Percentiles rank a stretch among this genome's conserved stretches.
phyloP scores from a whole-genome alignment of 768 basidiomycete genomes.

The Kwoniella europaea region DNA sequence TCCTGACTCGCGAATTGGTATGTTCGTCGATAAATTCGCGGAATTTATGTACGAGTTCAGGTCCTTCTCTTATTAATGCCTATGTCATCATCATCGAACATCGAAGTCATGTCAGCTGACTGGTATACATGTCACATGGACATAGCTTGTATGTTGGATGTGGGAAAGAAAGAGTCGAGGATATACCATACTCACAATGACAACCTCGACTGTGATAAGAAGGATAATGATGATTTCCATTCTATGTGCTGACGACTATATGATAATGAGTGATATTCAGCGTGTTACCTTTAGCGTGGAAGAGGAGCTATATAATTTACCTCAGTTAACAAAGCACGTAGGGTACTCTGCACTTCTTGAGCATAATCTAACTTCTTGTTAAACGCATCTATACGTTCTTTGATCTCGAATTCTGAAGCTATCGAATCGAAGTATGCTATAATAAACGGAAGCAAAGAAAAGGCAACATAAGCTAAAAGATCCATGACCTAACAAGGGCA shows the following conservation, averaged over 20 bases:
- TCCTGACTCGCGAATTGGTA: background rate
- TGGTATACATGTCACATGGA: background rate
- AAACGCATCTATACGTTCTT: conserved; percentile 74
- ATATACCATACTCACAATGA: conserved; percentile 66
- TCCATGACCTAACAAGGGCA: background rate
- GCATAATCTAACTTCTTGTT: conserved; percentile 77
- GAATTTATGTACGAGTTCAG: conserved; percentile 51
- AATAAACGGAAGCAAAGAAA: background rate
- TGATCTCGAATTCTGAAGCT: conserved; percentile 83
- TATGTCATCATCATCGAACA: conserved; percentile 6
- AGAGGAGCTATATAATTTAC: conserved; percentile 57
- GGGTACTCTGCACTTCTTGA: conserved; percentile 78
- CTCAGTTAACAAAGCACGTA: conserved; percentile 87
- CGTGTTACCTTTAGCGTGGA: no score
- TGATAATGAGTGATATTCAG: background rate
- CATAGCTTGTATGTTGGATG: background rate
- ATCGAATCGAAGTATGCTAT: conserved; percentile 84
- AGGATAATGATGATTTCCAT: conserved; percentile 96
- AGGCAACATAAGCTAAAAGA: background rate
- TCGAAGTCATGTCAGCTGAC: background rate
- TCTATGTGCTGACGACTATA: conserved; percentile 80
- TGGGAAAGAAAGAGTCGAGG: background rate
- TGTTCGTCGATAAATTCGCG: conserved; percentile 1
- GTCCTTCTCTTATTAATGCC: conserved; percentile 57
- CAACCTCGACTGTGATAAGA: conserved; percentile 92